Conservation (phyloP, 2,329 filamentous ascomycete species). For the Hypoxylon sp. region DNA sequence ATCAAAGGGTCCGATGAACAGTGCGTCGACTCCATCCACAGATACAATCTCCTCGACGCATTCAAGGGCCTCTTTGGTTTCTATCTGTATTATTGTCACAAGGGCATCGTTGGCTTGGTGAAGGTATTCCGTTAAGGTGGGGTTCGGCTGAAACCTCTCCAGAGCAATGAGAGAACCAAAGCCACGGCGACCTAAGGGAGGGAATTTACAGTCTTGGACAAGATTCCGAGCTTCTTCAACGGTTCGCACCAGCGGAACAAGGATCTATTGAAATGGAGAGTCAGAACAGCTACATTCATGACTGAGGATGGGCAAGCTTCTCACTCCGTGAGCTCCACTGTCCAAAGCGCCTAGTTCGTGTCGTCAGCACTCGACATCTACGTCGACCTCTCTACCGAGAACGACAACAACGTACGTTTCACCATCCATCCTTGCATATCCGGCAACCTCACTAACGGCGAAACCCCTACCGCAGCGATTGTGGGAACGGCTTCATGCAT, state of each 20-base stretch:
- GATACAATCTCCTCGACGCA: conserved; percentile 5
- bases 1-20: conserved; percentile 17
- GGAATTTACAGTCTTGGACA: conserved; percentile 9
- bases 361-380: no score
- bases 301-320: not conserved
- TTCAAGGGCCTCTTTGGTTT: not conserved
- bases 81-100: conserved; percentile 13
- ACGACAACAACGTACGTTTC: not conserved
- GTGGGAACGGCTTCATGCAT: conserved; percentile 12
- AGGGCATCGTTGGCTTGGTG: conserved; percentile 12
- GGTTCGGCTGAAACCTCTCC: conserved; percentile 3
- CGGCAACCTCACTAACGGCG: conserved; percentile 2
- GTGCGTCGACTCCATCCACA: conserved; percentile 5
- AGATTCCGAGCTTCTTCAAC: conserved; percentile 5
- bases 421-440: conserved; percentile 20
- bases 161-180: conserved; percentile 8
- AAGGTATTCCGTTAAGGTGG: conserved; percentile 9
- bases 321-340: conserved; percentile 7
- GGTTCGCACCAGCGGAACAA: conserved; percentile 3
- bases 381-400: no score
- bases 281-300: no score
- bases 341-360: conserved; percentile 2
- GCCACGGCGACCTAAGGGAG: not conserved
- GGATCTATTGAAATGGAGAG: not conserved
- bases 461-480: conserved; percentile 3